A percentile compares a stretch with the other conserved stretches of the same genome.
phyloP scores from a whole-genome alignment of 768 basidiomycete genomes.

The Suillus subaureus region DNA sequence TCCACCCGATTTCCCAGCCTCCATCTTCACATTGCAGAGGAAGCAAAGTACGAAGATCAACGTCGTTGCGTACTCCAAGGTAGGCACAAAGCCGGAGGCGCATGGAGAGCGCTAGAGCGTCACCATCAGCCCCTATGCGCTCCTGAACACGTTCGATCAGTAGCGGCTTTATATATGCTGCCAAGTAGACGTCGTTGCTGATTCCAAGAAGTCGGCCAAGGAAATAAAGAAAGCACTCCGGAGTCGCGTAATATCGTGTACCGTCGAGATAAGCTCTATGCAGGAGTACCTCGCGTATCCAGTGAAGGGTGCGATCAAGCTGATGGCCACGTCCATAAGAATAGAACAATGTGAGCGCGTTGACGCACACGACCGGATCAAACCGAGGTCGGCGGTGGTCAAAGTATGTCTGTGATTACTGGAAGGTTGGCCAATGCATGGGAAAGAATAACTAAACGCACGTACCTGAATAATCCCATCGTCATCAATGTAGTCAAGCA shows the following conservation, averaged over 20 bases:
- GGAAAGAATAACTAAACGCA: not conserved
- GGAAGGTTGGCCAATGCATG: not conserved
- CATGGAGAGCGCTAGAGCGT: slow-evolving; percentile 59
- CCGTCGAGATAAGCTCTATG: slow-evolving; percentile 58
- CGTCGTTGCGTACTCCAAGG: slow-evolving; percentile 43
- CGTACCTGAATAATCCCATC: slow-evolving; percentile 55
- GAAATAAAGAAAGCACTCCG: slow-evolving; percentile 58
- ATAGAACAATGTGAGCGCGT: slow-evolving; percentile 52
- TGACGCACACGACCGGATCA: slow-evolving; percentile 56
- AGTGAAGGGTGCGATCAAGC: slow-evolving; percentile 45
- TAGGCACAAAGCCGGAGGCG: slow-evolving; percentile 48
- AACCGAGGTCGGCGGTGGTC: slow-evolving; percentile 51
- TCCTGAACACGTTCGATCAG: slow-evolving; percentile 50
- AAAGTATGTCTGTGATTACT: slow-evolving; percentile 48
- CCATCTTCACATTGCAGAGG: slow-evolving; percentile 56
- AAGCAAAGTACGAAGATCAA: slow-evolving; percentile 48
- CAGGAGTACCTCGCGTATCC: slow-evolving; percentile 51
- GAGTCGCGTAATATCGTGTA: slow-evolving; percentile 54
- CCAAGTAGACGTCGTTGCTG: slow-evolving; percentile 35
- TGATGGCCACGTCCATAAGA: slow-evolving; percentile 49
- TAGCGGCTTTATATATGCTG: slow-evolving; percentile 39
- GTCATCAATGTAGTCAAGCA: slow-evolving; percentile 49
- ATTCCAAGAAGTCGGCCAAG: slow-evolving; percentile 45
- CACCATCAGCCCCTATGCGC: slow-evolving; percentile 50
- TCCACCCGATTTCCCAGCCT: slow-evolving; percentile 56